These are phyloP conservation scores for Botryotinia convoluta DNA, from an alignment of 2,329 filamentous ascomycete genomes.

Conservation along the genomic window DNA sequence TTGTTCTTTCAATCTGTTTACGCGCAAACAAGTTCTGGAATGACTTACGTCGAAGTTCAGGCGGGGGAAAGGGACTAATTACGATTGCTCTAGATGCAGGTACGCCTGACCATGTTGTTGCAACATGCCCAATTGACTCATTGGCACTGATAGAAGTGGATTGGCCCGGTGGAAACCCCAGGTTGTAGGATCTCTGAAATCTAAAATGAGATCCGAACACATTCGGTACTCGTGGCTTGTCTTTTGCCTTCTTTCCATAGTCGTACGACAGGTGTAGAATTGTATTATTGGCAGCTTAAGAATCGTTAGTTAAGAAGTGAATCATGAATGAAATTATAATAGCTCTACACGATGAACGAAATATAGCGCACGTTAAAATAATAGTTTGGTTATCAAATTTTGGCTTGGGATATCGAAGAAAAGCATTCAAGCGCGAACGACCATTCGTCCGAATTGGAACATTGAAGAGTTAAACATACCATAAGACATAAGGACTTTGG, in stretches of 20 bases:
- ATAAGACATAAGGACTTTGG: background rate
- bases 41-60: background rate
- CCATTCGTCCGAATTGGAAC: background rate
- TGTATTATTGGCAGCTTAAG: background rate
- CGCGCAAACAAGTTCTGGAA: background rate
- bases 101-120: slow-evolving; percentile 6
- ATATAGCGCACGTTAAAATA: too few species aligned
- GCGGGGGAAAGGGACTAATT: background rate
- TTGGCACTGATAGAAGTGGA: slow-evolving; percentile 10
- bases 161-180: background rate
- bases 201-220: background rate
- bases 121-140: background rate
- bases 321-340: background rate
- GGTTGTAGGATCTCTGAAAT: background rate
- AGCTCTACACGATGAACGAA: background rate
- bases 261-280: background rate
- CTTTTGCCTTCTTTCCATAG: background rate
- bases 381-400: background rate
- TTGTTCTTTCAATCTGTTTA: background rate
- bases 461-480: background rate
- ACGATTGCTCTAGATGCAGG: background rate
- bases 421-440: background rate
- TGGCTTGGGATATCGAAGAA: background rate
- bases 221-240: background rate
- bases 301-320: background rate